Evolutionary conservation across 495 filamentous ascomycete species (phyloP).

Genomic region (Aspergillus incahuasiensis): DNA sequence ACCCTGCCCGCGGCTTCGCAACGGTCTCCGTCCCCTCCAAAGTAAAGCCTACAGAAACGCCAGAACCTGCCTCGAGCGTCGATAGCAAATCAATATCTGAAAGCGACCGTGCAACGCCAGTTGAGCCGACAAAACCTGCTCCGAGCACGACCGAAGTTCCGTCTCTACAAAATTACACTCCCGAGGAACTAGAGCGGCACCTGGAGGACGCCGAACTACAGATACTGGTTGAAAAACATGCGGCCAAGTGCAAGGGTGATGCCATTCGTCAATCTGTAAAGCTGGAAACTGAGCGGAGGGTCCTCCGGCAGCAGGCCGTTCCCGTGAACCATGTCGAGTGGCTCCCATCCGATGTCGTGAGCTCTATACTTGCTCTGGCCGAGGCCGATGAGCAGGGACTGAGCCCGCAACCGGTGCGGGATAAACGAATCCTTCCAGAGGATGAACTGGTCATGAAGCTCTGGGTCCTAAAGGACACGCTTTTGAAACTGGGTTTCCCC

Average conservation of each 20-base stretch:
- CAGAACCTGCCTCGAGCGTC: slow-evolving; percentile 27
- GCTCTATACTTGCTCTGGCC: slow-evolving; percentile 60
- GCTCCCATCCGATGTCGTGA: slow-evolving; percentile 75
- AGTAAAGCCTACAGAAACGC: slow-evolving; percentile 33
- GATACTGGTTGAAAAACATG: slow-evolving; percentile 74
- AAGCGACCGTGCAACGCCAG: slow-evolving; percentile 34
- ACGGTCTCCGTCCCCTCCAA: slow-evolving; percentile 88
- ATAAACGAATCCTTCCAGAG: slow-evolving; percentile 44
- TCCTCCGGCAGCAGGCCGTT: slow-evolving; percentile 70
- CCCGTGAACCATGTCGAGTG: slow-evolving; percentile 66
- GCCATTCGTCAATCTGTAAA: slow-evolving; percentile 63
- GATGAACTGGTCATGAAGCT: slow-evolving; percentile 71
- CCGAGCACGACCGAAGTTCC: slow-evolving; percentile 19
- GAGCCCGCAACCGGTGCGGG: slow-evolving; percentile 25
- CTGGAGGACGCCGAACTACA: slow-evolving; percentile 80
- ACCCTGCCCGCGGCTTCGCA: slow-evolving; percentile 86
- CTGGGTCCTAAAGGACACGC: slow-evolving; percentile 72
- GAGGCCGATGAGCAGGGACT: slow-evolving; percentile 38
- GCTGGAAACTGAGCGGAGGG: slow-evolving; percentile 71
- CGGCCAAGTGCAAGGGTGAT: slow-evolving; percentile 62
- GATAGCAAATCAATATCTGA: slow-evolving; percentile 39
- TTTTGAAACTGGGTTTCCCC: slow-evolving; percentile 64
- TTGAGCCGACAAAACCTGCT: slow-evolving; percentile 18
- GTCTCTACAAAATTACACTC: slow-evolving; percentile 53
- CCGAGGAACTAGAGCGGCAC: slow-evolving; percentile 80